Base-by-base conservation (phyloP, 2,329 filamentous ascomycete species). In the Cercospora berteroae region DNA sequence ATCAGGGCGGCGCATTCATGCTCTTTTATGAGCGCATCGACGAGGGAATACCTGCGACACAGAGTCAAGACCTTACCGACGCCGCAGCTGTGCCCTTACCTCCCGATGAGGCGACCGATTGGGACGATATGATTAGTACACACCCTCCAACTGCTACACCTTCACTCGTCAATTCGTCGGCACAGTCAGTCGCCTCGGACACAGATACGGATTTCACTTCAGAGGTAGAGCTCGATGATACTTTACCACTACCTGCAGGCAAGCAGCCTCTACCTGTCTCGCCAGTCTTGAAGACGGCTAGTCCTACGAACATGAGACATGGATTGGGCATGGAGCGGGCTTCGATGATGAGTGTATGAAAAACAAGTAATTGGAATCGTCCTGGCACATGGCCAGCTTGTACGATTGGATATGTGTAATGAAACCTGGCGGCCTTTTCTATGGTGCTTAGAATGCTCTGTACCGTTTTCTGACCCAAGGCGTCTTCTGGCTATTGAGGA, bases 1-100 rank as follows among this genome's bases (percentile, higher is more conserved):
- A 84, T 2, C 90, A 96, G 72, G 89, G 89, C 0, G 93, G 92
- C 1, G 94, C 94, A 0, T 98, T 98, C 77, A 98, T 99, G 94
- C 85, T 98, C 0, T 98, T 98, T 78, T 99, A 98, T 78, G 94
- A 99, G 77, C 87, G 87, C 57, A 52, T 73, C 13, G 27, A 64
- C 10, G 65, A 67, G 23, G 18, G 9, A 29, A 7, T 36, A 12
- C 50, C 29, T 58, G 16, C 56, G 20, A 13, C 10, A n/a, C 16
- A 29, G 4, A n/a, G 12, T 3, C 60, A 67, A 50, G 59, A 56
- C 20, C 29, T 65, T 12, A 39, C 48, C 7, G 66, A 68, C 33
- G 66, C 67, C 8, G 70, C 70, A 27, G 62, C 67, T 5, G 62
- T 71, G 42, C 64, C 67, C 10, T 62, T 71, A 4, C 70, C 70